Evolutionary conservation across 495 filamentous ascomycete species (phyloP), one percentile per base, ranked within the genome.

Genomic region (Rhizodiscina lignyota): DNA sequence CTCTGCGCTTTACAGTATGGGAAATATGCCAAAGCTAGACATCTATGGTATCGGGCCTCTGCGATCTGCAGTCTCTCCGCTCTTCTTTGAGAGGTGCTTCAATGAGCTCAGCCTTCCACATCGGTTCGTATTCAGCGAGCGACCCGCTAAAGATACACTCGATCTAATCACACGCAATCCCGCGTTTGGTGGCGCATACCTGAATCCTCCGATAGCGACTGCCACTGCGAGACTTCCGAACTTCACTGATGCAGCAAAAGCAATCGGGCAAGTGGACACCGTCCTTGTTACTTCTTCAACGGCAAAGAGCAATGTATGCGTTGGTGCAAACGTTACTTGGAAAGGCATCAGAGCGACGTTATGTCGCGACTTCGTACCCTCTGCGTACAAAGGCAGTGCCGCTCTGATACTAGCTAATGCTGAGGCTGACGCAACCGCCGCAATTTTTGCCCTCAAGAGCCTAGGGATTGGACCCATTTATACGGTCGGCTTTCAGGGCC

Each of bases 21-120:
- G 81, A 12, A 77, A 82, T 45, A 60, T 84, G 31, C 79, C 80
- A 8, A 83, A 77, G 53, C 77, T 74, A 30, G 77, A 74, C 50
- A 67, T 89, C 18, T 85, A 84, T 45, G 79, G 76, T 29, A 78
- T 87, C 43, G 79, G 74, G 34, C 79, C 70, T 17, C 73, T 77
- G 30, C 70, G 71, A 17, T 66, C 73, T 2, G 78, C 70, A 5
- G 74, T 77, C 0, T 78, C 83, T 45, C 77, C 79, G 11, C 74
- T 80, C 49, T 87, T 85, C 51, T 83, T 81, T 59, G 79, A 84
- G 47, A 85, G 86, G 49, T 86, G 81, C 47, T 75, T 89, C 53
- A 89, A 89, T 49, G 82, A 89, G 51, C 66, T 86, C 16, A 77
- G 79, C 15, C 60, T 89, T n/a, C 80, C 80, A 16, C 82, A 89